Conservation (phyloP, 2,329 filamentous ascomycete species). For the Apiospora arundinis region DNA sequence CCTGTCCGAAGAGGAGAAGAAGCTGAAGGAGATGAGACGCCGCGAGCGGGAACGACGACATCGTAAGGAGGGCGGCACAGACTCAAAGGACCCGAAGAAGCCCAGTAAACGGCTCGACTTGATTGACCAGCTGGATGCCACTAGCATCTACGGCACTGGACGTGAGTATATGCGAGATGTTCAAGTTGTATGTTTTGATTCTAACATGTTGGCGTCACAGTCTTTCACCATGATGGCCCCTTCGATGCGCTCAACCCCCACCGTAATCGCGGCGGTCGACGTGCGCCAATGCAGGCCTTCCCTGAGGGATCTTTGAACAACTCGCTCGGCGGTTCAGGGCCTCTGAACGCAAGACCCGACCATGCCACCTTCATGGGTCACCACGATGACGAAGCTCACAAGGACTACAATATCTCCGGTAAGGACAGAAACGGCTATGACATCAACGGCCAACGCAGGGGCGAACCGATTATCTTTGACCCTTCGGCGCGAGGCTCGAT, state of each 20-base stretch:
- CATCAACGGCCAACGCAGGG: constrained; percentile 42
- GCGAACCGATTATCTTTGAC: constrained; percentile 67
- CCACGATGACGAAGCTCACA: constrained; percentile 82
- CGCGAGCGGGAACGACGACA: constrained; percentile 59
- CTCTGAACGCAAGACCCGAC: constrained; percentile 81
- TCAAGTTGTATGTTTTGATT: constrained; percentile 22
- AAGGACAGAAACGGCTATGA: constrained; percentile 38
- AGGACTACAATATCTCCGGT: constrained; percentile 67
- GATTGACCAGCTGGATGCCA: constrained; percentile 96
- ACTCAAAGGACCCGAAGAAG: constrained; percentile 56
- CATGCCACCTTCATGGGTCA: constrained; percentile 86
- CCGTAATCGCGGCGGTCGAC: constrained; percentile 82
- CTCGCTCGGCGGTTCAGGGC: constrained; percentile 84
- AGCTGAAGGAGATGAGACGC: constrained; percentile 54
- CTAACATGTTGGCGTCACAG: constrained; percentile 52
- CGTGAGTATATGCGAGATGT: constrained; percentile 61
- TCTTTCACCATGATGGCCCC: constrained; percentile 96
- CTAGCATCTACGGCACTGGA: constrained; percentile 92
- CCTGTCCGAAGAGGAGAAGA: constrained; percentile 65
- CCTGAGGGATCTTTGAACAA: constrained; percentile 93
- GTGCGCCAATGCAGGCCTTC: constrained; percentile 96
- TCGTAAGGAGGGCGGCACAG: constrained; percentile 36
- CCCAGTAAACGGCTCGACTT: constrained; percentile 69
- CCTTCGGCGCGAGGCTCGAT: constrained; percentile 70
- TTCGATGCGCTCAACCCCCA: constrained; percentile 97